These are phyloP conservation scores for Rhynchosporium secalis DNA, from an alignment of 2,329 filamentous ascomycete genomes.

Conservation along the genomic window DNA sequence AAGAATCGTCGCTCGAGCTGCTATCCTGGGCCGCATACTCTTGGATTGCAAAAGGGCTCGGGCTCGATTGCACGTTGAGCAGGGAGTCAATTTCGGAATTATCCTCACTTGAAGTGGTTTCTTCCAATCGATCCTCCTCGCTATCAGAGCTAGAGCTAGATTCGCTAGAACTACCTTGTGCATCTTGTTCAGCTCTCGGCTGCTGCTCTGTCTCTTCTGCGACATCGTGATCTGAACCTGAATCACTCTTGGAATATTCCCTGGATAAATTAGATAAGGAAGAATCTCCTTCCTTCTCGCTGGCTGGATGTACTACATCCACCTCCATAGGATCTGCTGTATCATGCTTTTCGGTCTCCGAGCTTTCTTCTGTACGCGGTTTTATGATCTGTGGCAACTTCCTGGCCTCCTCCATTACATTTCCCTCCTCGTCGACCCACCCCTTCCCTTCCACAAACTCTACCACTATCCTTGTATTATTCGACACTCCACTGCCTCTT, in stretches of 20 bases:
- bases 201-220: not conserved
- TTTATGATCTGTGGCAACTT: conserved; percentile 13
- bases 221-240: not conserved
- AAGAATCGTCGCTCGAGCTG: conserved; percentile 15
- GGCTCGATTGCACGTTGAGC: conserved; percentile 3
- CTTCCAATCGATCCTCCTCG: conserved; percentile 1
- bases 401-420: conserved; percentile 63
- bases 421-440: conserved; percentile 80
- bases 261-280: not conserved
- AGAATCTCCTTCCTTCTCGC: conserved; percentile 5
- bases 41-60: conserved; percentile 25
- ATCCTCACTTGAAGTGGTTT: conserved; percentile 14
- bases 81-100: conserved; percentile 5
- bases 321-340: conserved; percentile 11
- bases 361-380: not conserved
- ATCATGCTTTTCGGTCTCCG: not conserved
- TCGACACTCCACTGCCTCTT: conserved; percentile 53
- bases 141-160: conserved; percentile 6
- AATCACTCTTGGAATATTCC: conserved; percentile 4
- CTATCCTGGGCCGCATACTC: not conserved
- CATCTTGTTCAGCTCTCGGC: not conserved
- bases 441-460: conserved; percentile 82
- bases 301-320: not conserved
- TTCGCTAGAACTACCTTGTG: conserved; percentile 1
- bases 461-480: conserved; percentile 48